These are phyloP conservation scores for Pseudopyricularia javanii DNA, from an alignment of 2,329 filamentous ascomycete species.

Conservation along the genomic window DNA sequence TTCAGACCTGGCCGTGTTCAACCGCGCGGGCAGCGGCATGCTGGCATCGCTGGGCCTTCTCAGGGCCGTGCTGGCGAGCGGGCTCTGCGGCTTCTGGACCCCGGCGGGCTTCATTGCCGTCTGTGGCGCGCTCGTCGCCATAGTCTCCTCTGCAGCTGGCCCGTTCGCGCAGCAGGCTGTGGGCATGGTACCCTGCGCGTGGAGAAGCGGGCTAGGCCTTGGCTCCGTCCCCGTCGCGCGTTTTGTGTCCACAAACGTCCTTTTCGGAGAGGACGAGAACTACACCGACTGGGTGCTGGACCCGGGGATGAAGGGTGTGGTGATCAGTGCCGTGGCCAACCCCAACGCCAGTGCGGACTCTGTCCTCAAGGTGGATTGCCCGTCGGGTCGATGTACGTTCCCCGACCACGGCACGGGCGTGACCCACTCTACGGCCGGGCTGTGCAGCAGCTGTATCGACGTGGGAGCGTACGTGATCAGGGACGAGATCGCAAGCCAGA, in stretches of 20 bases:
- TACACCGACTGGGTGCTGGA: neutral
- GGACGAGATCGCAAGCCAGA: neutral
- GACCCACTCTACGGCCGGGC: neutral
- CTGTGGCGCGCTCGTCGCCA: neutral
- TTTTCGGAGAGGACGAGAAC: neutral
- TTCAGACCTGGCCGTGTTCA: neutral
- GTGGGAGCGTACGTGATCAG: neutral
- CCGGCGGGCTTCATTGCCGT: neutral
- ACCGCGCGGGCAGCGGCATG: neutral
- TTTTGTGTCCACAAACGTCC: neutral
- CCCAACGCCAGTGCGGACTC: neutral
- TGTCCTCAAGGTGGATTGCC: neutral
- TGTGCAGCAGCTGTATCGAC: constrained; percentile 2
- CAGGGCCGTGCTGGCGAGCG: neutral
- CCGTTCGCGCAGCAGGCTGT: constrained; percentile 1
- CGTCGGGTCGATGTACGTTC: neutral
- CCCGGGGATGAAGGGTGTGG: neutral
- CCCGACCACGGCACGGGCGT: neutral
- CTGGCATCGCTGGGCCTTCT: neutral
- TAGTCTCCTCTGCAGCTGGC: neutral
- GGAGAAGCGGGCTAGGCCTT: neutral
- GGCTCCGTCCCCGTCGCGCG: neutral
- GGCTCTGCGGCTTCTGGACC: neutral
- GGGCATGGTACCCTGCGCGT: neutral
- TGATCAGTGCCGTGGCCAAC: neutral